A percentile compares a stretch with the other conserved stretches of the same genome.
phyloP scores from a whole-genome alignment of 805 yeast genomes.

The Yarrowia yakushimensis region DNA sequence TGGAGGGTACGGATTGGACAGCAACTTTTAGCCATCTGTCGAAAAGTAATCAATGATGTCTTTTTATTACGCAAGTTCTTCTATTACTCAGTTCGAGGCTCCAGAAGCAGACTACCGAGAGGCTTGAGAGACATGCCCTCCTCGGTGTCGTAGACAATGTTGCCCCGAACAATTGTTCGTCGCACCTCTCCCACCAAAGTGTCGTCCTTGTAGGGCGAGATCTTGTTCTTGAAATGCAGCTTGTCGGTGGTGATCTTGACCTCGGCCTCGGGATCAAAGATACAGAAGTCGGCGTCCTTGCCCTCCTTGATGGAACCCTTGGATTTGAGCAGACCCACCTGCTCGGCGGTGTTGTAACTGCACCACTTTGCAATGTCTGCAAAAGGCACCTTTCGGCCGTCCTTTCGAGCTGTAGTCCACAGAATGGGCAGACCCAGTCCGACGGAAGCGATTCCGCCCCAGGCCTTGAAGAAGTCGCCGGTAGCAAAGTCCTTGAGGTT shows the following conservation, averaged over 20 bases:
- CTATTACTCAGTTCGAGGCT: conserved; percentile 31
- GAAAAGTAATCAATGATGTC: too few species aligned
- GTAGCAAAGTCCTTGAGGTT: conserved; percentile 73
- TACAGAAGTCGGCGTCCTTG: conserved; percentile 81
- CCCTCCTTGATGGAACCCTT: conserved; percentile 77
- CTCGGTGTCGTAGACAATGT: conserved; percentile 48
- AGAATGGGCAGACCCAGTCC: conserved; percentile 84
- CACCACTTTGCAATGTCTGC: conserved; percentile 77
- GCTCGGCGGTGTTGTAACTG: conserved; percentile 75
- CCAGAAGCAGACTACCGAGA: conserved; percentile 57
- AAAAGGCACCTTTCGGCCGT: conserved; percentile 44
- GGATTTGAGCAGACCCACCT: conserved; percentile 66
- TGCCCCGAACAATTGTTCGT: conserved; percentile 78
- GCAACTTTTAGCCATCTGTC: too few species aligned
- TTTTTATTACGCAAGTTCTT: neutral
- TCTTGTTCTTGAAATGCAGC: conserved; percentile 71
- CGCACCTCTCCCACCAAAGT: conserved; percentile 66
- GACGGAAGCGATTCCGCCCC: conserved; percentile 96
- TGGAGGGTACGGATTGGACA: too few species aligned
- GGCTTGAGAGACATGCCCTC: conserved; percentile 55
- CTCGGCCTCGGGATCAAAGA: conserved; percentile 65
- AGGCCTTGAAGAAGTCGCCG: conserved; percentile 87
- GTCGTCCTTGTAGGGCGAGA: conserved; percentile 81
- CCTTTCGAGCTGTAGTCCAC: conserved; percentile 62
- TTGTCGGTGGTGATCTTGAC: conserved; percentile 41